Evolutionary conservation across 805 yeast species (phyloP).

Genomic region (Candida maesae): DNA sequence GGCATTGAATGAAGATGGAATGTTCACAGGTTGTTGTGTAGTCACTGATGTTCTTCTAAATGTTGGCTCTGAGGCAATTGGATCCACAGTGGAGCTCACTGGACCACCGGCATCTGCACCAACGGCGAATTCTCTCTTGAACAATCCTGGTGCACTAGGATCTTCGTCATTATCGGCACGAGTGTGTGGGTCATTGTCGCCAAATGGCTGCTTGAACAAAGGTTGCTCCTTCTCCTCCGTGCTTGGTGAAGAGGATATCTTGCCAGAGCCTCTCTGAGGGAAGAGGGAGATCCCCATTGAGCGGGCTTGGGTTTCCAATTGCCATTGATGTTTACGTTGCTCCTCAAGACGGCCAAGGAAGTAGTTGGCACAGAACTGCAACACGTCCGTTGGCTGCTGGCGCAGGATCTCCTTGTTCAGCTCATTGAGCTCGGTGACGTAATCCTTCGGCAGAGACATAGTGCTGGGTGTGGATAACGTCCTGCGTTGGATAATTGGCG

Average conservation of each 20-base stretch:
- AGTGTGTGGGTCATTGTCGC: slow-evolving; percentile 61
- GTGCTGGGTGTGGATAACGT: not conserved
- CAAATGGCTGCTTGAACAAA: slow-evolving; percentile 43
- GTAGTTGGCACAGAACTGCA: slow-evolving; percentile 74
- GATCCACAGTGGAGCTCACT: slow-evolving; percentile 21
- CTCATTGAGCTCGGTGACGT: slow-evolving; percentile 53
- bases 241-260: slow-evolving; percentile 3
- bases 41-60: slow-evolving; percentile 16
- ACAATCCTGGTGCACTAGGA: slow-evolving; percentile 20
- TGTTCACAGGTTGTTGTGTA: slow-evolving; percentile 25
- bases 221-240: slow-evolving; percentile 11
- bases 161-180: slow-evolving; percentile 31
- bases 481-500: not conserved
- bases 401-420: slow-evolving; percentile 54
- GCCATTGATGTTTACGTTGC: slow-evolving; percentile 52
- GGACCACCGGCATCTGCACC: slow-evolving; percentile 20
- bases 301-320: slow-evolving; percentile 44
- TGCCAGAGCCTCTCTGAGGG: slow-evolving; percentile 28
- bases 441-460: slow-evolving; percentile 36
- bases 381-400: slow-evolving; percentile 60
- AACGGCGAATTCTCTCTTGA: slow-evolving; percentile 25
- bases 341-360: slow-evolving; percentile 59
- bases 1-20: slow-evolving; percentile 66
- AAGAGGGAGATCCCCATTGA: slow-evolving; percentile 48
- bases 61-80: slow-evolving; percentile 13